A percentile compares a stretch with the other conserved stretches of the same genome.
Conservation (phyloP, 495 filamentous ascomycete species). For the Penicillium malachiteum region DNA sequence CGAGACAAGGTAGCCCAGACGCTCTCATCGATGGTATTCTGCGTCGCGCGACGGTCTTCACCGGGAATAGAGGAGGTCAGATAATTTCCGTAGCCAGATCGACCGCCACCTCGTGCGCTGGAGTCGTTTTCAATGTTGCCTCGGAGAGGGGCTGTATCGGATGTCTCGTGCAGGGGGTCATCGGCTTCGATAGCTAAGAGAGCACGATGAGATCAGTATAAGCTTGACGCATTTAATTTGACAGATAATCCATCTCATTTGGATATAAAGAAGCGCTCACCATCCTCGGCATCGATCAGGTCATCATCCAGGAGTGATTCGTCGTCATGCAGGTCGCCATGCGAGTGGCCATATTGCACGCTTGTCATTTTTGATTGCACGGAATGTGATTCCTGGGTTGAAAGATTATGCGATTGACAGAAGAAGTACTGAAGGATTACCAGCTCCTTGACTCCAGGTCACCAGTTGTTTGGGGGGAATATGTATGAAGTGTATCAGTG, state of each 20-base stretch:
- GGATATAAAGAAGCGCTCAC: conserved; percentile 42
- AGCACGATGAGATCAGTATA: conserved; percentile 9
- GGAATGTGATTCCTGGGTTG: conserved; percentile 1
- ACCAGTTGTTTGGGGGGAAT: background rate
- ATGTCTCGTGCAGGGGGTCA: conserved; percentile 71
- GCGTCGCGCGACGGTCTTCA: conserved; percentile 88
- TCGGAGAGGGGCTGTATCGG: conserved; percentile 72
- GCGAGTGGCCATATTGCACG: conserved; percentile 37
- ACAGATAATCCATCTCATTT: too few species aligned
- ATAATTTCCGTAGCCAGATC: conserved; percentile 52
- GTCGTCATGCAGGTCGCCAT: conserved; percentile 46
- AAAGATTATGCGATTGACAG: background rate
- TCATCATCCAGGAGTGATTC: conserved; percentile 79
- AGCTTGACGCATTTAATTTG: background rate
- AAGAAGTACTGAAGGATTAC: conserved; percentile 11
- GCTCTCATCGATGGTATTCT: conserved; percentile 93
- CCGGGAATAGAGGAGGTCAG: conserved; percentile 87
- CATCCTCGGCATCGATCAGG: conserved; percentile 94
- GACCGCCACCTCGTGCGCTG: conserved; percentile 46
- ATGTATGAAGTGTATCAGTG: conserved; percentile 10
- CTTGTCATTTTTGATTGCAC: conserved; percentile 45
- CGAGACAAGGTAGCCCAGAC: conserved; percentile 94
- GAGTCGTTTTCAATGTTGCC: conserved; percentile 70
- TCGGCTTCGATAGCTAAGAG: conserved; percentile 79
- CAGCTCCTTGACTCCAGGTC: conserved; percentile 2